Conservation (phyloP, 129 eudicot species). For the Kitagawia praeruptora region DNA sequence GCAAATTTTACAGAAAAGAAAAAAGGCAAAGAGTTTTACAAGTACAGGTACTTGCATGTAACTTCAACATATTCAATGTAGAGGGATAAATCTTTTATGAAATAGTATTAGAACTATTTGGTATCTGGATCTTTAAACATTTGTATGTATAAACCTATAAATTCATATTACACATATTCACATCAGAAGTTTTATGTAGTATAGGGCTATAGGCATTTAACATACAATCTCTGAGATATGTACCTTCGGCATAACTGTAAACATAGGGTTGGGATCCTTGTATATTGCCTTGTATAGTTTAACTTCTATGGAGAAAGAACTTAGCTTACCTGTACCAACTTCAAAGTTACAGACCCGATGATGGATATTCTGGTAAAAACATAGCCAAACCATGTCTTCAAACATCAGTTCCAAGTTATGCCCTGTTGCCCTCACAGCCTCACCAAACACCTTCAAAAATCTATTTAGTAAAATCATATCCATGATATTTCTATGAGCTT, state of each 20-base stretch:
- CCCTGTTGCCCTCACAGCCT: background rate
- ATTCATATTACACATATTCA: too few species aligned
- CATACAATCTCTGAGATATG: background rate
- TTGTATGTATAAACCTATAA: background rate
- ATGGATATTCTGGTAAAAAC: too few species aligned
- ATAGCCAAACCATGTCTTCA: too few species aligned
- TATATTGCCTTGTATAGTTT: too few species aligned
- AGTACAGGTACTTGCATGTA: too few species aligned
- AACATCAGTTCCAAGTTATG: background rate
- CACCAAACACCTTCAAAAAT: background rate
- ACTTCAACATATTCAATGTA: background rate
- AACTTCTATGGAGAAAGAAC: too few species aligned
- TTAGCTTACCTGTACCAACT: too few species aligned
- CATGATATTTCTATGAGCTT: background rate
- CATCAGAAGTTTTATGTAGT: background rate
- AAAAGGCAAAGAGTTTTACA: background rate
- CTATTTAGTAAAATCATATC: background rate
- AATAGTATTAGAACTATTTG: background rate
- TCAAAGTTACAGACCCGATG: background rate
- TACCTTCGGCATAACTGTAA: background rate
- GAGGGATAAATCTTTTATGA: background rate
- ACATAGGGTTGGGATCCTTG: background rate
- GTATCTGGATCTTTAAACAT: background rate
- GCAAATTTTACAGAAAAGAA: background rate
- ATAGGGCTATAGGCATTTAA: background rate